These are phyloP conservation scores for Adenanthera pavonina DNA, from an alignment of 306 rosid species.

Conservation along the genomic window DNA sequence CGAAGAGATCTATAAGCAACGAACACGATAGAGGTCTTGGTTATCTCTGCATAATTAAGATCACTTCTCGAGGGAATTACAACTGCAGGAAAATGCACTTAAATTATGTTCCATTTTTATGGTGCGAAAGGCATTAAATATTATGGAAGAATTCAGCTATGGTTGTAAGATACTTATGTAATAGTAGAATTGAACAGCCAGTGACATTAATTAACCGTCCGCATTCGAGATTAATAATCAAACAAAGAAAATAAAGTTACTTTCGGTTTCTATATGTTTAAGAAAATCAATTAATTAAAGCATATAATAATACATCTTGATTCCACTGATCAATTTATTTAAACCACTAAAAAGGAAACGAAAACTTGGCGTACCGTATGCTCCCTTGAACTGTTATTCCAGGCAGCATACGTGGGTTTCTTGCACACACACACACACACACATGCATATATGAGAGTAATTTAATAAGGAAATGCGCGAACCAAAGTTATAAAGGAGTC, in stretches of 20 bases:
- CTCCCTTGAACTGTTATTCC: not conserved
- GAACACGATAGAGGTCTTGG: not conserved
- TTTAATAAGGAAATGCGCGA: too few relatives aligned
- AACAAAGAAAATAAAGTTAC: not conserved
- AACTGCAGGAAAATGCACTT: conserved; percentile 2
- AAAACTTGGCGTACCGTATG: not conserved
- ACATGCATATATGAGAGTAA: too few relatives aligned
- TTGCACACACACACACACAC: too few relatives aligned
- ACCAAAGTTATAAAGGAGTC: too few relatives aligned
- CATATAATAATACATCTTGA: not conserved
- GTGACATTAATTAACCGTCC: not conserved
- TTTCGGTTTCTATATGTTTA: not conserved
- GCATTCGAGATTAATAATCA: not conserved
- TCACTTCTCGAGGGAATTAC: conserved; percentile 5
- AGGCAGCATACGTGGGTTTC: too few relatives aligned
- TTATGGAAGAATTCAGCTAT: not conserved
- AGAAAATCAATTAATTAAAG: not conserved
- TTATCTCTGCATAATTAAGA: not conserved
- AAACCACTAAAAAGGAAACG: not conserved
- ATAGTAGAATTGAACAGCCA: not conserved
- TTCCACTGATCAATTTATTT: not conserved
- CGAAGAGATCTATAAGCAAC: conserved; percentile 35
- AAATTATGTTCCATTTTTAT: not conserved
- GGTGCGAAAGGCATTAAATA: not conserved
- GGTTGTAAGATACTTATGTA: not conserved